phyloP scores from a whole-genome alignment of 768 basidiomycete genomes.

The Tylopilus balloui region DNA sequence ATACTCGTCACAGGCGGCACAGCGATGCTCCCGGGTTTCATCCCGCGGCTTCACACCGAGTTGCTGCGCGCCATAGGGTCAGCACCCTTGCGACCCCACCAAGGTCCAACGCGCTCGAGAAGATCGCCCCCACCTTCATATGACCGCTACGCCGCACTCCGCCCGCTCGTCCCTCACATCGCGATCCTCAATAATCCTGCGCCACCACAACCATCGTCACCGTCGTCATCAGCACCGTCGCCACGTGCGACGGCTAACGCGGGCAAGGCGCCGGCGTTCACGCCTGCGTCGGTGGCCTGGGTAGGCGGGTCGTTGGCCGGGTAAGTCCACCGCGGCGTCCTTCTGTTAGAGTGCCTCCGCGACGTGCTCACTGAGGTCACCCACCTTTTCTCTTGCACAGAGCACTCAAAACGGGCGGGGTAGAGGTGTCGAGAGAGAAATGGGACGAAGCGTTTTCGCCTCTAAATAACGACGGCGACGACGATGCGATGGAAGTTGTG shows the following conservation, averaged over 20 bases:
- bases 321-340: constrained; percentile 40
- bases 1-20: constrained; percentile 89
- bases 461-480: constrained; percentile 35
- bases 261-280: constrained; percentile 85
- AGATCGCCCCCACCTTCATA: constrained; percentile 46
- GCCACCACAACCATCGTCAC: constrained; percentile 44
- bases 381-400: constrained; percentile 39
- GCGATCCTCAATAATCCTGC: constrained; percentile 83
- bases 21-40: constrained; percentile 88
- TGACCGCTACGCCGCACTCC: constrained; percentile 72
- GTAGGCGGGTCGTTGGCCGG: constrained; percentile 92
- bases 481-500: constrained; percentile 30
- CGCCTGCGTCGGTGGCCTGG: constrained; percentile 80
- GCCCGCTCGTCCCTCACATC: constrained; percentile 66
- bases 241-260: constrained; percentile 56
- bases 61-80: constrained; percentile 59
- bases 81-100: constrained; percentile 32
- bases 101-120: constrained; percentile 34
- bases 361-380: not conserved
- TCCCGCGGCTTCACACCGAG: constrained; percentile 79
- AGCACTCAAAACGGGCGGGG: constrained; percentile 80
- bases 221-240: constrained; percentile 33
- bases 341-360: not conserved
- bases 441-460: constrained; percentile 70
- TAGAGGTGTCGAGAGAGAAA: constrained; percentile 74